Evolutionary conservation across 2,329 filamentous ascomycete species (phyloP).

Genomic region (Coniochaeta hoffmannii): DNA sequence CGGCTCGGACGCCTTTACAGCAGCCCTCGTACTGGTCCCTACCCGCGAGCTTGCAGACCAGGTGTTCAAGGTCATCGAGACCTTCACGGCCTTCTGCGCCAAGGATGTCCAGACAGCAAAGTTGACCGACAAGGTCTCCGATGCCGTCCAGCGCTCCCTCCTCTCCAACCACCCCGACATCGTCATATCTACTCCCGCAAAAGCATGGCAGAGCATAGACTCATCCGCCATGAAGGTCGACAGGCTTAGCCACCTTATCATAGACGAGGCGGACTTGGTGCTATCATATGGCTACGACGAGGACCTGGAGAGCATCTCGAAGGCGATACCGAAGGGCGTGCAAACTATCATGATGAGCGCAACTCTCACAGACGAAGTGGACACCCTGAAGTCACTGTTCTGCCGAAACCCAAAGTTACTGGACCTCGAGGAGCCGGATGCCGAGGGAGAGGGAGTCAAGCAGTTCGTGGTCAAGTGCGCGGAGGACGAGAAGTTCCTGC

Average conservation of each 20-base stretch:
- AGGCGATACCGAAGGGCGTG: constrained; percentile 71
- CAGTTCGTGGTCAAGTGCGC: constrained; percentile 86
- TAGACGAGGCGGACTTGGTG: constrained; percentile 92
- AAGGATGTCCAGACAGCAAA: constrained; percentile 80
- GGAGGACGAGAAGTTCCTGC: constrained; percentile 95
- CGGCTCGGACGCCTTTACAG: constrained; percentile 47
- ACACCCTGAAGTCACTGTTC: constrained; percentile 78
- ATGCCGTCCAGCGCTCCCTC: constrained; percentile 79
- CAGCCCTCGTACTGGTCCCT: constrained; percentile 84
- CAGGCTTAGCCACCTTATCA: constrained; percentile 67
- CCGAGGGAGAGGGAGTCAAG: constrained; percentile 66
- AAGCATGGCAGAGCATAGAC: constrained; percentile 72
- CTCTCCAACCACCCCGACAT: constrained; percentile 83
- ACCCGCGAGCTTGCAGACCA: constrained; percentile 93
- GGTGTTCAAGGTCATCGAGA: constrained; percentile 70
- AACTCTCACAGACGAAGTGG: constrained; percentile 80
- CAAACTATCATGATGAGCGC: constrained; percentile 94
- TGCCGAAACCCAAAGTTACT: constrained; percentile 73
- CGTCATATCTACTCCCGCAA: constrained; percentile 83
- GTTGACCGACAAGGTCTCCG: constrained; percentile 82
- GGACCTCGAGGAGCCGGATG: constrained; percentile 76
- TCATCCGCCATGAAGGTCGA: constrained; percentile 63
- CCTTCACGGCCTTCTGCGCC: constrained; percentile 74
- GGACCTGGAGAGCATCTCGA: constrained; percentile 73
- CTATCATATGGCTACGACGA: constrained; percentile 92